Percentiles rank a stretch among this genome's conserved stretches.
Conservation (phyloP, 768 basidiomycete species). For the Leccinellum luteum region DNA sequence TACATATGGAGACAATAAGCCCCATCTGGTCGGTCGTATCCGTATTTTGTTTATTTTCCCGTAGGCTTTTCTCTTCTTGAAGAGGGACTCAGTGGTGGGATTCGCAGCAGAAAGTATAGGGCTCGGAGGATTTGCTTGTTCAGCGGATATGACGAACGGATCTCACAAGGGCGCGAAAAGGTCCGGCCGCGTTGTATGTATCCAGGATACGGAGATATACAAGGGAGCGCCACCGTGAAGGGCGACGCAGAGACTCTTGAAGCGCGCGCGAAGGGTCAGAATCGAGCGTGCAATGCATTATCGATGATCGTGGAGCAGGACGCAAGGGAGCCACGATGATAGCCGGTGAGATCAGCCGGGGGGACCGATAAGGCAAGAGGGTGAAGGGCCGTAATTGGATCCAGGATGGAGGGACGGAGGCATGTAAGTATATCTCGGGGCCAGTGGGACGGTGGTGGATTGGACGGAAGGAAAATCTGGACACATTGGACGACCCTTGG, state of each 20-base stretch:
- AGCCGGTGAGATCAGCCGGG: conserved; percentile 15
- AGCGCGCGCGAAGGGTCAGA: not conserved
- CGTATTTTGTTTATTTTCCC: conserved; percentile 4
- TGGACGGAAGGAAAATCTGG: conserved; percentile 5
- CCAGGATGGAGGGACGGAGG: not conserved
- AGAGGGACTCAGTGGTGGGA: not conserved
- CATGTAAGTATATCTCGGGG: not conserved
- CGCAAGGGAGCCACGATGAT: conserved; percentile 2
- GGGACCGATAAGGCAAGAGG: conserved; percentile 8
- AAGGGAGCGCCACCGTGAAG: not conserved
- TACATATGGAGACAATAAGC: conserved; percentile 16
- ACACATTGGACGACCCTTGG: conserved; percentile 4
- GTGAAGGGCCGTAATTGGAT: conserved; percentile 4
- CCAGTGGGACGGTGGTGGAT: not conserved
- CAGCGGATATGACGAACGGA: conserved; percentile 9
- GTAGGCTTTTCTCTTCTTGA: not conserved
- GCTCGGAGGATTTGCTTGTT: not conserved
- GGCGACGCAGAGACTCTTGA: not conserved
- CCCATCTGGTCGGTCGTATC: conserved; percentile 10
- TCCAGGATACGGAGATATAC: conserved; percentile 11
- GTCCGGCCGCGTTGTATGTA: conserved; percentile 9
- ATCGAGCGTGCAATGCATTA: not conserved
- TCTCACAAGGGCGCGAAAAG: conserved; percentile 13
- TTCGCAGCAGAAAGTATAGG: not conserved
- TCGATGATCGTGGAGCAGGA: not conserved